Conservation (phyloP, 1,284 basidiomycete genomes). For the Moesziomyces antarcticus region DNA sequence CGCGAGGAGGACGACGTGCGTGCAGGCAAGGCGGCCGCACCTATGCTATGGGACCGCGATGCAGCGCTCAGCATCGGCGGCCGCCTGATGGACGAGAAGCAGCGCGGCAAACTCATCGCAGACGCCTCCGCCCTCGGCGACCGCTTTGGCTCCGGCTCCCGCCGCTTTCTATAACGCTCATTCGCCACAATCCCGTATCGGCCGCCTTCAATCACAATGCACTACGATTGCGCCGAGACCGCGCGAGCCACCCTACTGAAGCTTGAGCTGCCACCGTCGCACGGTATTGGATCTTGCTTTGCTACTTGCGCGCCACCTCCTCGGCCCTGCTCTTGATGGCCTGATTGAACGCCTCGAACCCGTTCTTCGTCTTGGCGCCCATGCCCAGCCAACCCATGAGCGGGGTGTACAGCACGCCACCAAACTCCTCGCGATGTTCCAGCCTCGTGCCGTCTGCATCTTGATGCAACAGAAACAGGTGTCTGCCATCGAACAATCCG, state of each 20-base stretch:
- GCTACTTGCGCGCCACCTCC: background rate
- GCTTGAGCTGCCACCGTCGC: no score
- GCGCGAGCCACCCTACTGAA: no score
- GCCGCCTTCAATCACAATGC: no score
- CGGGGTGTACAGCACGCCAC: conserved; percentile 15
- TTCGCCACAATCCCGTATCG: no score
- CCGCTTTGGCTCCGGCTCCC: conserved; percentile 44
- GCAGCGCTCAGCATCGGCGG: conserved; percentile 43
- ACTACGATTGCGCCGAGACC: no score
- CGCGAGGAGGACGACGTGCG: conserved; percentile 40
- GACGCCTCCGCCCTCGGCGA: conserved; percentile 43
- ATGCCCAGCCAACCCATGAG: conserved; percentile 23
- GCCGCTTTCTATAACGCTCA: conserved; percentile 30
- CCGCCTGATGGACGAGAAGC: conserved; percentile 50
- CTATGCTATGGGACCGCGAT: conserved; percentile 55
- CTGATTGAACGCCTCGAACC: conserved; percentile 13
- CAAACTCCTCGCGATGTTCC: conserved; percentile 21
- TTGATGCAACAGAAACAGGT: conserved; percentile 10
- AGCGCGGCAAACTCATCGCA: conserved; percentile 29
- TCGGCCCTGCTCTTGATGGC: conserved; percentile 13
- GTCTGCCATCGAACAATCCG: conserved; percentile 23
- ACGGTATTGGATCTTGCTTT: no score
- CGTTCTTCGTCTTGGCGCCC: conserved; percentile 5
- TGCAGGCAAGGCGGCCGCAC: conserved; percentile 29
- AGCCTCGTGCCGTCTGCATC: conserved; percentile 7